These are phyloP conservation scores for Podospora comata DNA, from an alignment of 495 filamentous ascomycete species.

Conservation along the genomic window DNA sequence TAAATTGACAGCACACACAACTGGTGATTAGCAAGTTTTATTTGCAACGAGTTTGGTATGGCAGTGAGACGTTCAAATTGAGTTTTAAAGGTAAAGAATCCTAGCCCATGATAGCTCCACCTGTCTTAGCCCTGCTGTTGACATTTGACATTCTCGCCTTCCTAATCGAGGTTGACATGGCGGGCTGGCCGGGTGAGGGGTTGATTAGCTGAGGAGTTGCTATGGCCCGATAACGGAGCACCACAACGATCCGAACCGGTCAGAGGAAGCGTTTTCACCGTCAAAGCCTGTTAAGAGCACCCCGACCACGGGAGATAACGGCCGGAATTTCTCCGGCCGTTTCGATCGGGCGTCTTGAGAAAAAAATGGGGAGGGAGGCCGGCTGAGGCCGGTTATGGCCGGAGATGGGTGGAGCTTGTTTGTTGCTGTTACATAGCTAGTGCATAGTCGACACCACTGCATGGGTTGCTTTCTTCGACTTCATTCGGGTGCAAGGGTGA, in stretches of 20 bases:
- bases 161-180: neutral
- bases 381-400: conserved; percentile 38
- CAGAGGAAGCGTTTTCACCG: neutral
- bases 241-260: neutral
- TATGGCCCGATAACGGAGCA: conserved; percentile 17
- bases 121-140: neutral
- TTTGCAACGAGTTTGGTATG: neutral
- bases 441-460: conserved; percentile 2
- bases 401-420: conserved; percentile 28
- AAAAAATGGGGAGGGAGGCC: conserved; percentile 14
- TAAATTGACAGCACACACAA: neutral
- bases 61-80: neutral
- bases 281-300: neutral
- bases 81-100: neutral
- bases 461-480: conserved; percentile 9
- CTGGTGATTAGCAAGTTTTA: no score
- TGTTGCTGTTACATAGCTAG: conserved; percentile 26
- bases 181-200: neutral
- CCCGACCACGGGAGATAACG: conserved; percentile 20
- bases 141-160: neutral
- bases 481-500: conserved; percentile 3
- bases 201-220: neutral
- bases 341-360: conserved; percentile 6
- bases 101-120: neutral
- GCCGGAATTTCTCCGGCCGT: conserved; percentile 37